phyloP scores from a whole-genome alignment of 306 rosid genomes.

The Spatholobus suberectus region DNA sequence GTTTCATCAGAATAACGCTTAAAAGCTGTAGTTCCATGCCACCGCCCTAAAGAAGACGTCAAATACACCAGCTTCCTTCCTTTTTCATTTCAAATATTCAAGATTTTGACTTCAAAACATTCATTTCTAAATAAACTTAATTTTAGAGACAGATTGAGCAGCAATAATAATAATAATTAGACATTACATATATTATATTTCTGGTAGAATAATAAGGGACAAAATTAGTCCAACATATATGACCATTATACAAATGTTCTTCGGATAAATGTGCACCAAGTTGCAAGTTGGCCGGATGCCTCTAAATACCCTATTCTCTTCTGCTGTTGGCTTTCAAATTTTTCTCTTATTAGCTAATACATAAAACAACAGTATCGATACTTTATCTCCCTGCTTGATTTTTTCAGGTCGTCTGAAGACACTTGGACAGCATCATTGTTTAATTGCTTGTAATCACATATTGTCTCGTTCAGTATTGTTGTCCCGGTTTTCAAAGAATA shows the following conservation, averaged over 20 bases:
- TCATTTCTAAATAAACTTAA: too few relatives aligned
- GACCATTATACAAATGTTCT: not conserved
- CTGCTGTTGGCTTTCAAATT: not conserved
- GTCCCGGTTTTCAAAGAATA: constrained; percentile 42
- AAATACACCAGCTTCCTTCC: too few relatives aligned
- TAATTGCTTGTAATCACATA: constrained; percentile 25
- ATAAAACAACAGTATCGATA: constrained; percentile 56
- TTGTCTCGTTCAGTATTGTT: constrained; percentile 39
- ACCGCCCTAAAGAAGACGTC: too few relatives aligned
- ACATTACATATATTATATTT: constrained; percentile 22
- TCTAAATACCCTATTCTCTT: not conserved
- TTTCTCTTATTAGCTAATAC: constrained; percentile 20
- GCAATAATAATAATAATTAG: not conserved
- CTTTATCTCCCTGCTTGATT: constrained; percentile 39
- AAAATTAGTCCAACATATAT: not conserved
- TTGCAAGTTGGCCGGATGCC: constrained; percentile 14
- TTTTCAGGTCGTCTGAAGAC: constrained; percentile 34
- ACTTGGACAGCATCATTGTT: constrained; percentile 7
- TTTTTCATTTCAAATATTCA: too few relatives aligned
- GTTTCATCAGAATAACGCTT: too few relatives aligned
- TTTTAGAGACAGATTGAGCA: not conserved
- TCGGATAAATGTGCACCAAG: not conserved
- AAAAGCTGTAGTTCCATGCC: too few relatives aligned
- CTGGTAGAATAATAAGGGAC: constrained; percentile 4
- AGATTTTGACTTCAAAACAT: too few relatives aligned